Base-by-base conservation (phyloP, 176 grass and related monocot genomes). In the Melocanna baccifera region DNA sequence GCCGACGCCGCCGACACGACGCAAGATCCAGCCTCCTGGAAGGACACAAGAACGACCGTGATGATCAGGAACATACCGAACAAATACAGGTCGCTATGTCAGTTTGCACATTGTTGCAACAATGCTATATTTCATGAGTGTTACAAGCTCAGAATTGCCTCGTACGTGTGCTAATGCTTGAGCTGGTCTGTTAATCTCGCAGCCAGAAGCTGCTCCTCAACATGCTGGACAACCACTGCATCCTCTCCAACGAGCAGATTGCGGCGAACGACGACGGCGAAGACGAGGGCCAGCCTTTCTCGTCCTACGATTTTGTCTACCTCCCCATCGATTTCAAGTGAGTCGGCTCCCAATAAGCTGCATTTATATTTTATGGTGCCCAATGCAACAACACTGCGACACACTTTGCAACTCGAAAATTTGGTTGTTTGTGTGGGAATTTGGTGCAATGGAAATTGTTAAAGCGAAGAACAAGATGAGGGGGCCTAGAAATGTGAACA, bases 311-410 rank as follows among this genome's bases (percentile, higher is more conserved):
- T 92, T 99, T 99, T 66, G 86, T 96, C 86, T 99, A 99, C 75
- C 97, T 99, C n/a, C 97, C 97, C 72, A 99, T 99, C 41, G 97
- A 99, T 94, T 99, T 99, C 97, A 99, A 90, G 97, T 99, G 86
- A 94, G 96, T 93, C 12, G 23, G 47, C 58, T 74, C 10, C 39
- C 75, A 43, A 50, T 47, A 52, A 19, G 64, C 70, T 73, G 39
- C 52, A 84, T 84, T 87, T 59, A 91, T 87, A 91, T 91, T 91
- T 91, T 62, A 91, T 91, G 89, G 85, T 14, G 30, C 68, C 14
- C 75, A n/a, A 62, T 59, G 22, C 74, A 83, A 83, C 5, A 79
- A 36, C 57, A 84, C 48, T 11, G 37, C 56, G 39, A 29, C 62
- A 43, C 83, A 19, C 45, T 20, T 63, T 0, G 19, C 28, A 14